Percentiles rank a stretch among this genome's conserved stretches.
These are phyloP conservation scores for Gastrolobium bilobum DNA, from an alignment of 306 rosid species.

Conservation along the genomic window DNA sequence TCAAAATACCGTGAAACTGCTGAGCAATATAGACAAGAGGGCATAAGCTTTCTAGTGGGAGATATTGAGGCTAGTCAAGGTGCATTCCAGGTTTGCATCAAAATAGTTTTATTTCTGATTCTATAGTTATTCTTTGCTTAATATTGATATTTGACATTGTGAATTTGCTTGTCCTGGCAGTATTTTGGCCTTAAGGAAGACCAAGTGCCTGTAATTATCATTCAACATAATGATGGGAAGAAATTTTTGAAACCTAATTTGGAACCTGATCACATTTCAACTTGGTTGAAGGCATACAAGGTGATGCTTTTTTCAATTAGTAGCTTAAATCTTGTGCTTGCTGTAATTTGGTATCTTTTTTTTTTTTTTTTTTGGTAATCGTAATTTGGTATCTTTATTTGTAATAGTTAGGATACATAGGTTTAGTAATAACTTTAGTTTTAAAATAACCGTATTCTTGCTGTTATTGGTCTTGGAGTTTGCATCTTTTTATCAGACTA, in stretches of 20 bases:
- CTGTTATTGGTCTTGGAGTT: background rate
- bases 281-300: slow-evolving; percentile 87
- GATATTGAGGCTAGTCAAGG: slow-evolving; percentile 73
- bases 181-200: slow-evolving; percentile 80
- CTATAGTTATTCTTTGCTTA: background rate
- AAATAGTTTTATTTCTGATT: slow-evolving; percentile 10
- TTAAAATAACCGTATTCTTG: background rate
- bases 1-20: slow-evolving; percentile 75
- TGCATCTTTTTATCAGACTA: background rate
- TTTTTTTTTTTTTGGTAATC: too few species aligned
- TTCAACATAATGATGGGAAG: slow-evolving; percentile 65
- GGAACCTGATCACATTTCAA: slow-evolving; percentile 69
- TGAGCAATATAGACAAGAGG: slow-evolving; percentile 68
- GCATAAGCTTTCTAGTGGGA: slow-evolving; percentile 75
- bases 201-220: slow-evolving; percentile 76
- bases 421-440: background rate
- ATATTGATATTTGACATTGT: slow-evolving; percentile 36
- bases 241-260: slow-evolving; percentile 72
- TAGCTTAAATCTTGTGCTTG: background rate
- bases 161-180: slow-evolving; percentile 51
- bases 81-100: slow-evolving; percentile 76
- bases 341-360: background rate
- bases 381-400: background rate
- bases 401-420: slow-evolving; percentile 1
- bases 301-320: slow-evolving; percentile 50